These are phyloP conservation scores for Saccharomyces pastorianus DNA, from an alignment of 1,139 yeast species.

Conservation along the genomic window DNA sequence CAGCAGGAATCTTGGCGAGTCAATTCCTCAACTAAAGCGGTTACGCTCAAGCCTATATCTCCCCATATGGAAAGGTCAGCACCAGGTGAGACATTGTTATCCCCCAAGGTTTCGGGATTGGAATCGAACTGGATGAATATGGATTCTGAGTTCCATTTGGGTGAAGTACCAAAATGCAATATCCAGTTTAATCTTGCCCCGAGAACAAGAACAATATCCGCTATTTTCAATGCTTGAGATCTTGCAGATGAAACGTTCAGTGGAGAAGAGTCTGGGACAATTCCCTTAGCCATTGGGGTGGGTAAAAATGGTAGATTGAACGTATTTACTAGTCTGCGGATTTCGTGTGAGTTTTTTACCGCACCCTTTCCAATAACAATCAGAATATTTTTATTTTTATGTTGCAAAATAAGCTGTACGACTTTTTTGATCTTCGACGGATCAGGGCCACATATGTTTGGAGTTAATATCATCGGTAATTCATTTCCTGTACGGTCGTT, in stretches of 20 bases:
- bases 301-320: conserved; percentile 50
- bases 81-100: conserved; percentile 25
- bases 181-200: conserved; percentile 68
- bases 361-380: conserved; percentile 60
- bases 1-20: conserved; percentile 6
- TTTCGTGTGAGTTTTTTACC: conserved; percentile 36
- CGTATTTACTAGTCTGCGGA: conserved; percentile 36
- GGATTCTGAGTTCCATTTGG: conserved; percentile 40
- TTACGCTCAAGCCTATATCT: conserved; percentile 39
- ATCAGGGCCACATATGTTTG: conserved; percentile 34
- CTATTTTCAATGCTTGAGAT: conserved; percentile 43
- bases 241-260: conserved; percentile 53
- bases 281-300: conserved; percentile 73
- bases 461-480: conserved; percentile 3
- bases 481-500: conserved; percentile 6
- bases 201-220: conserved; percentile 48
- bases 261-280: conserved; percentile 41
- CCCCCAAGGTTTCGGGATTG: conserved; percentile 45
- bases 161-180: conserved; percentile 50
- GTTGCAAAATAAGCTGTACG: conserved; percentile 28
- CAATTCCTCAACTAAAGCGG: conserved; percentile 29
- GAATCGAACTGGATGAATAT: conserved; percentile 50
- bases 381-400: conserved; percentile 39
- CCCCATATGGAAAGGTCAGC: conserved; percentile 32
- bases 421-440: conserved; percentile 34